These are phyloP conservation scores for Plectranthus barbatus DNA, from an alignment of 257 asterid genomes.

Conservation along the genomic window DNA sequence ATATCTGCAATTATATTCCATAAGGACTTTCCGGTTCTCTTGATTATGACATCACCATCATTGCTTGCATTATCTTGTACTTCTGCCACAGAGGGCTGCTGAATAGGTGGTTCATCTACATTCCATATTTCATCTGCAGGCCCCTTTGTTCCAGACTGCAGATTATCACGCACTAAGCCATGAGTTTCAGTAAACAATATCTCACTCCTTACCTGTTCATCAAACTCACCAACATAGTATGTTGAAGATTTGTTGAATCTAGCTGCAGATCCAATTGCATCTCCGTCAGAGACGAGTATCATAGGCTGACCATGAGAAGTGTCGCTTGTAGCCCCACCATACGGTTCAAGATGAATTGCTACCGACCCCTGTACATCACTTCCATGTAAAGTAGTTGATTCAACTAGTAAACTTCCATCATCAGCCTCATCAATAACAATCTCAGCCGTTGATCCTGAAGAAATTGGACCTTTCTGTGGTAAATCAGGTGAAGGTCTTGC, in stretches of 20 bases:
- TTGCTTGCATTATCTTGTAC: conserved; percentile 29
- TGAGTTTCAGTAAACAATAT: conserved; percentile 42
- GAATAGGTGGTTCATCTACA: conserved; percentile 37
- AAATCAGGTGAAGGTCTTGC: conserved; percentile 23
- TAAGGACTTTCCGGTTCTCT: conserved; percentile 67
- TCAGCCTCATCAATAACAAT: conserved; percentile 19
- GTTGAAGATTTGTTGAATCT: conserved; percentile 54
- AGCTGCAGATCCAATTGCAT: conserved; percentile 57
- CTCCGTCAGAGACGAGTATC: conserved; percentile 23
- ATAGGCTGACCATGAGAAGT: conserved; percentile 23
- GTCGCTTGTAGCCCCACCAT: conserved; percentile 12
- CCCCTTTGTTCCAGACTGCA: conserved; percentile 45
- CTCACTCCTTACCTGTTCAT: conserved; percentile 45
- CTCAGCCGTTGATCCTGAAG: conserved; percentile 18
- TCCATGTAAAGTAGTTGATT: conserved; percentile 13
- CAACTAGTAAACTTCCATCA: conserved; percentile 19
- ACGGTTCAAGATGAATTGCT: conserved; percentile 14
- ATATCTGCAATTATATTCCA: conserved; percentile 68
- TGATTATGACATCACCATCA: conserved; percentile 26
- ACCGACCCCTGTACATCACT: conserved; percentile 16
- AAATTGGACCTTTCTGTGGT: conserved; percentile 18
- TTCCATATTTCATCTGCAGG: conserved; percentile 86
- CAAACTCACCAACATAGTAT: conserved; percentile 50
- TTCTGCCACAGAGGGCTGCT: conserved; percentile 31
- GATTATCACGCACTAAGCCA: conserved; percentile 28